Base-by-base conservation (phyloP, 202 grass and related monocot genomes). In the Schoenoplectus triqueter region DNA sequence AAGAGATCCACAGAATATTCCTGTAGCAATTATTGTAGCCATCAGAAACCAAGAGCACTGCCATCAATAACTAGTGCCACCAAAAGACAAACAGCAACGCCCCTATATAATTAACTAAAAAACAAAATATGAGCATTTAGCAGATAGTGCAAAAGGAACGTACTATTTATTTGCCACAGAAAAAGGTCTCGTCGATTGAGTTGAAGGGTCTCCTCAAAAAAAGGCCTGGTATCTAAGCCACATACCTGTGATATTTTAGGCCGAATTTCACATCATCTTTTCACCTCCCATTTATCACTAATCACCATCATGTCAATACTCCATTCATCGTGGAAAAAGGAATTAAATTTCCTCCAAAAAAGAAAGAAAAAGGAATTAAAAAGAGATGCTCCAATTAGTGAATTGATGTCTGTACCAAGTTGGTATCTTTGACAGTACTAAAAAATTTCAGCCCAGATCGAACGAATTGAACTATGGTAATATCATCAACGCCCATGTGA, bases 1-100 rank as follows among this genome's bases (percentile, higher is more conserved):
- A 75, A 74, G 31, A 54, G 4, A 54, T 75, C 18, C 19, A 21
- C 22, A 39, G 48, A 51, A 75, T 75, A 75, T 75, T 75, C 19
- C 49, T 75, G 10, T 54, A 70, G 5, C 10, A 10, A 66, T 66
- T 66, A 39, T 7, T 10, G 22, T 46, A 54, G 21, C 52, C 73
- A 77, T 57, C 4, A 56, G 13, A 56, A 56, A 56, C 54, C 31
- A 31, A 31, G 31, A 56, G 13, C 54, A 56, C 13, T 56, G 54
- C 54, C 54, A 10, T 10, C 52, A 7, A 55, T 56, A 56, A 56
- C 10, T 56, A 13, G 10, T 8, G 54, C 54, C 9, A 8, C 54
- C 9, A 17, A 54, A 77, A 57, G 51, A 77, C 50, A 77, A 77
- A 56, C 2, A 47, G 4, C 42, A 71, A 72, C 45, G 6, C 18